These are phyloP conservation scores for Thraustochytrium sp. DNA, from an alignment of 352 stramenopile species.

Conservation along the genomic window DNA sequence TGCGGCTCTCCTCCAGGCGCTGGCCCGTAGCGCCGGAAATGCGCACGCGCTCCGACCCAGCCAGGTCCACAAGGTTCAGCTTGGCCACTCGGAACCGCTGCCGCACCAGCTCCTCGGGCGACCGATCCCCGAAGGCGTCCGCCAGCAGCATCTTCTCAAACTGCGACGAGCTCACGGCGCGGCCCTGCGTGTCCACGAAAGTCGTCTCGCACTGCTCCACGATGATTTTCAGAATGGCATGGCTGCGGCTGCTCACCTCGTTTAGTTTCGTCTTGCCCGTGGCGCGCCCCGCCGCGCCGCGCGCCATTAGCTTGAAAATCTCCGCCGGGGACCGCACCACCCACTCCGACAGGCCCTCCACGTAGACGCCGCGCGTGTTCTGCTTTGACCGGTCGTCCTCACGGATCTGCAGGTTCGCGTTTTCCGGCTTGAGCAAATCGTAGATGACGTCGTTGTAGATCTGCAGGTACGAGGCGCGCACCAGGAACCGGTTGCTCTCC, in stretches of 20 bases:
- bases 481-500: constrained; percentile 77
- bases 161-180: constrained; percentile 70
- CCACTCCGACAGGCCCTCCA: constrained; percentile 87
- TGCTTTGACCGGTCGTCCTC: constrained; percentile 71
- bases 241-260: constrained; percentile 55
- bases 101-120: constrained; percentile 63
- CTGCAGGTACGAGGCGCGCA: constrained; percentile 82
- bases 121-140: constrained; percentile 55
- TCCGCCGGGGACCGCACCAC: constrained; percentile 81
- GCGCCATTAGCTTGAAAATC: constrained; percentile 89
- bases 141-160: constrained; percentile 72
- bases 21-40: constrained; percentile 71
- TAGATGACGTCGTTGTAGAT: constrained; percentile 90
- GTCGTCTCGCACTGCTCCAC: constrained; percentile 81
- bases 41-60: constrained; percentile 77
- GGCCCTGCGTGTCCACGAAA: constrained; percentile 69
- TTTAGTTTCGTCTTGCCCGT: constrained; percentile 56
- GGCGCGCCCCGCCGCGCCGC: constrained; percentile 54
- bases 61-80: constrained; percentile 84
- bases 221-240: constrained; percentile 91
- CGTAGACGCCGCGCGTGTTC: constrained; percentile 72
- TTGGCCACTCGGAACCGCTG: constrained; percentile 60
- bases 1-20: constrained; percentile 77
- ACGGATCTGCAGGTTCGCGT: constrained; percentile 80
- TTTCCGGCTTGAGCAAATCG: constrained; percentile 84